phyloP scores from a whole-genome alignment of 345 rosid genomes.

The Gossypium rotundifolium region DNA sequence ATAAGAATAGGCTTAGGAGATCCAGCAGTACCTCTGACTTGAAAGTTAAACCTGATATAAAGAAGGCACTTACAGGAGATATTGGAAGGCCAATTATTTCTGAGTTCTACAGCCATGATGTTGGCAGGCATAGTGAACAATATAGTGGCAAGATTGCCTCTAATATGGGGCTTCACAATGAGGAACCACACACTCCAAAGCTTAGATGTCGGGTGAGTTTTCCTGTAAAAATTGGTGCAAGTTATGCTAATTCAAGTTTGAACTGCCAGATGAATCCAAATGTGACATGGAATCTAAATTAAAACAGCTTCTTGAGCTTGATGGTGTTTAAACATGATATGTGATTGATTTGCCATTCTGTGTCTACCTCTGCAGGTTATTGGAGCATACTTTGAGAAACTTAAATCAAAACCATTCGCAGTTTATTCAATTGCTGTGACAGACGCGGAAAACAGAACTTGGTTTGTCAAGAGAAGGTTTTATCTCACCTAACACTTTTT shows the following conservation, averaged over 20 bases:
- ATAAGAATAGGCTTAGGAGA: constrained; percentile 59
- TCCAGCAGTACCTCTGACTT: constrained; percentile 85
- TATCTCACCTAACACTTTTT: constrained; percentile 22
- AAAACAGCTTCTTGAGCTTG: constrained; percentile 18
- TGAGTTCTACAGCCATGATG: constrained; percentile 63
- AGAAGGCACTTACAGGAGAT: constrained; percentile 45
- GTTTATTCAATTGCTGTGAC: constrained; percentile 98
- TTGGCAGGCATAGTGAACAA: constrained; percentile 33
- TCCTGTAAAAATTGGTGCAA: constrained; percentile 17
- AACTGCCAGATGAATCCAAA: constrained; percentile 14
- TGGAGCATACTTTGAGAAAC: constrained; percentile 96
- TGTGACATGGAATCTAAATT: constrained; percentile 9
- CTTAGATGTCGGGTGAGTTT: constrained; percentile 75
- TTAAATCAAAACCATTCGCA: constrained; percentile 89
- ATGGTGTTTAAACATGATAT: constrained; percentile 9
- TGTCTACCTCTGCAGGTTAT: constrained; percentile 50
- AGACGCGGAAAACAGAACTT: constrained; percentile 64
- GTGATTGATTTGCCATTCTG: constrained; percentile 3
- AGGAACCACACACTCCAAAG: constrained; percentile 45
- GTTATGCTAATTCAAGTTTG: neutral
- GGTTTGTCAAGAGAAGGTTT: constrained; percentile 99
- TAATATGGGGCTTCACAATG: constrained; percentile 36
- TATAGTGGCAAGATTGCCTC: constrained; percentile 29
- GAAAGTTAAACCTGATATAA: constrained; percentile 37
- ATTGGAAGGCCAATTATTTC: constrained; percentile 54